Evolutionary conservation across 2,329 filamentous ascomycete species (phyloP), one percentile per base, ranked within the genome.

Genomic region (Aspergillus thermomutatus): DNA sequence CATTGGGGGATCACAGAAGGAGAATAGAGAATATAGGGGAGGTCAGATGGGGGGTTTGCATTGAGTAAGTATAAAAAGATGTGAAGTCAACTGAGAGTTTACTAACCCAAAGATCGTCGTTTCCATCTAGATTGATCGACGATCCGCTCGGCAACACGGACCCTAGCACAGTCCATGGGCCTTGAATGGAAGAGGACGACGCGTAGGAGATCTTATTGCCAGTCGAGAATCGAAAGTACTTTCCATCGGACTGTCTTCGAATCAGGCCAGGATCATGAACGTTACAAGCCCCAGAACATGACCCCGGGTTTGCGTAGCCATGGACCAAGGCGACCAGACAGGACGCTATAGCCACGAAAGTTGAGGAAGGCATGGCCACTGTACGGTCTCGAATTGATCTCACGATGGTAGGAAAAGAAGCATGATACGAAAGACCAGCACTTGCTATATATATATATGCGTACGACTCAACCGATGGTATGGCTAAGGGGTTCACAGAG

Each of bases 171-270:
- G 72, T 77, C 81, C 81, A 83, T n/a, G 81, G 80, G 0, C 81
- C 82, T 5, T 69, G 69, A 37, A 83, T 72, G 3, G 71, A 67
- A 0, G 77, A 72, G 2, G 81, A 75, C n/a, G 74, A 79, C 49
- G 79, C 76, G 48, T 82, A 77, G 1, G 77, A 73, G 31, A 84
- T 79, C 51, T 77, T 73, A 25, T 77, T 76, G 23, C 79, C 79
- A 0, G 81, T 83, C 0, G 79, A 80, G 64, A 83, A 83, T 9
- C 80, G 78, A 65, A 78, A 83, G 66, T 83, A 83, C 0, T 63
- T 78, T 17, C 79, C 77, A 62, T 83, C 80, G 1, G 73, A 72
- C 27, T 69, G 66, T 57, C 79, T 76, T 5, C 72, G 74, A 60
- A 83, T 79, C 41, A 83, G 60, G 1, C 75, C 68, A 0, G 81